Evolutionary conservation across 2,329 filamentous ascomycete species (phyloP).

Genomic region (Neopestalotiopsis sp.): DNA sequence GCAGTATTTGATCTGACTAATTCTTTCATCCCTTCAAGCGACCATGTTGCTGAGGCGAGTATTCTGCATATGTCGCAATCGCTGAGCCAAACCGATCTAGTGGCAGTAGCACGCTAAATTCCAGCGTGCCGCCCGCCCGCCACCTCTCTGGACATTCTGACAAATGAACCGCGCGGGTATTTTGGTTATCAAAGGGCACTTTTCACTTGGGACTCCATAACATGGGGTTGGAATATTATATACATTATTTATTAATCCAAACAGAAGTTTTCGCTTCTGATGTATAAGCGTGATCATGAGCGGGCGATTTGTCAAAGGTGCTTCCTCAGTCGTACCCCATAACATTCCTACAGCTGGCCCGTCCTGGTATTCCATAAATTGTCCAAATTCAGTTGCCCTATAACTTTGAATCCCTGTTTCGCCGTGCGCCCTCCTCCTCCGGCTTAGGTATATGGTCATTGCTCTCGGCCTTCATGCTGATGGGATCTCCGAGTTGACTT

Average conservation of each 20-base stretch:
- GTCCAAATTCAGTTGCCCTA: slow-evolving; percentile 19
- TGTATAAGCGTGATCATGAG: neutral
- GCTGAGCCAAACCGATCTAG: neutral
- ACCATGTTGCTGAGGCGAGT: no score
- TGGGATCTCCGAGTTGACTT: slow-evolving; percentile 30
- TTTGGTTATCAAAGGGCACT: neutral
- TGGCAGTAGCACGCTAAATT: neutral
- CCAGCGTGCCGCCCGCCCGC: neutral
- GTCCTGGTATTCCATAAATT: neutral
- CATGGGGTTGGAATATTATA: no score
- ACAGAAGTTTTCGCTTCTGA: neutral
- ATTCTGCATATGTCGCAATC: neutral
- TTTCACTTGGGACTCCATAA: neutral
- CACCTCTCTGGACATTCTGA: neutral
- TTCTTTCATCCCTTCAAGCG: no score
- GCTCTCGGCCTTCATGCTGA: slow-evolving; percentile 29
- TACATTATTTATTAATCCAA: neutral
- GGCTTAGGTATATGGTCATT: slow-evolving; percentile 24
- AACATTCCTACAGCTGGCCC: neutral
- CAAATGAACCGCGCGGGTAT: slow-evolving; percentile 2
- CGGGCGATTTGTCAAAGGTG: neutral
- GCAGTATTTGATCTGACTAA: no score
- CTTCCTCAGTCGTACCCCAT: neutral
- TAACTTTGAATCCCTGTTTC: slow-evolving; percentile 31
- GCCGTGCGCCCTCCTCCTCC: slow-evolving; percentile 26